Conservation (phyloP, 345 rosid genomes). For the Corchorus olitorius region DNA sequence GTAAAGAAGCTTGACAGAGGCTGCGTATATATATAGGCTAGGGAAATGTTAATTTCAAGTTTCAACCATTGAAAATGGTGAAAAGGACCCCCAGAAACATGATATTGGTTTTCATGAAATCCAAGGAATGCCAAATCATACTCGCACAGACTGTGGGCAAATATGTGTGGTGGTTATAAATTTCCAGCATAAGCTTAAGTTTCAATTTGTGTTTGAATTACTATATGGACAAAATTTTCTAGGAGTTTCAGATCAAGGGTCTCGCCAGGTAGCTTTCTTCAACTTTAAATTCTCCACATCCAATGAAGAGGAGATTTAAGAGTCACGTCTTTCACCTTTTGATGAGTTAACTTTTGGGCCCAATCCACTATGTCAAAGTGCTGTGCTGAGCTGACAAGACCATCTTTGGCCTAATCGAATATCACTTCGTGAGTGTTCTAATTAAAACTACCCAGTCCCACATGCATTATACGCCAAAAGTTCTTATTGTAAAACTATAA, state of each 20-base stretch:
- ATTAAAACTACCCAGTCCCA: too few relatives aligned
- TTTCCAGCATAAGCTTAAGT: neutral
- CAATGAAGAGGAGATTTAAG: neutral
- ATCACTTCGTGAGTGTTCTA: too few relatives aligned
- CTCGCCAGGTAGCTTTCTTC: neutral
- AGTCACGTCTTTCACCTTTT: neutral
- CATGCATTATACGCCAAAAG: too few relatives aligned
- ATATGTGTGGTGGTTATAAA: slow-evolving; percentile 1
- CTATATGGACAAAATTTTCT: neutral
- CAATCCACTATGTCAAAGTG: slow-evolving; percentile 4
- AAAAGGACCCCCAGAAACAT: neutral
- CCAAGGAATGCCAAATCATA: neutral
- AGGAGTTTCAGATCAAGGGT: neutral
- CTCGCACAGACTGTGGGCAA: neutral
- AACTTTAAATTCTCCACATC: neutral
- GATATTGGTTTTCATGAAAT: neutral
- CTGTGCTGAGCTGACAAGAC: neutral
- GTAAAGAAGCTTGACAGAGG: neutral
- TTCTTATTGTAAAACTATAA: neutral
- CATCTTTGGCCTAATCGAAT: neutral
- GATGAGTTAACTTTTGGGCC: neutral
- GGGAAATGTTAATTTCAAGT: neutral
- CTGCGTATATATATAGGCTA: slow-evolving; percentile 17
- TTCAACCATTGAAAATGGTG: neutral
- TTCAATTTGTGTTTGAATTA: slow-evolving; percentile 1